Base-by-base conservation (phyloP, 805 yeast species). In the Candida hispaniensis region DNA sequence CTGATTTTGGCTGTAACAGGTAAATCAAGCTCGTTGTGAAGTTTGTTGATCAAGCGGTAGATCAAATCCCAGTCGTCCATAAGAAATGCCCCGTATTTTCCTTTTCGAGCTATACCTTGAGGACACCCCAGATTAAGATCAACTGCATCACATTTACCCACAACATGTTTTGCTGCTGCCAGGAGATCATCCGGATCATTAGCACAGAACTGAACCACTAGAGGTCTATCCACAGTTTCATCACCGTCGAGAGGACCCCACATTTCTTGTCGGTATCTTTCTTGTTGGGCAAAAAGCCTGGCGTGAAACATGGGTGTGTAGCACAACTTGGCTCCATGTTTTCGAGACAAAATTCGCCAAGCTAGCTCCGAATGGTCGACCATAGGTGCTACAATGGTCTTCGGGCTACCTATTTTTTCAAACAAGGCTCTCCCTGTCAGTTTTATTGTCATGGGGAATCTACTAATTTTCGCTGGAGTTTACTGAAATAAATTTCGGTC, bases 231-330 rank as follows among this genome's bases (percentile, higher is more conserved):
- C 1, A 60, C 44, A 2, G 61, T 58, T 5, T 56, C 51, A 43
- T 73, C 73, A 4, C 97, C 97, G 54, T 91, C 97, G 45, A 68
- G 47, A 5, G 62, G 65, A 7, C 68, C 62, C 41, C 71, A 65
- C 76, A 74, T 79, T 42, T 75, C 79, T 12, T 62, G 61, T 35
- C 97, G 64, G 52, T 91, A 91, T 47, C 79, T 79, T 41, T 74
- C 79, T 30, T 77, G 78, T 2, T 80, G 79, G 15, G 93, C 93
- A 59, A 91, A 91, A 22, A 86, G 59, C 30, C 85, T 66, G 3
- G 98, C 94, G 56, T 91, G 97, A 45, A 79, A 71, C 99, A 91
- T 91, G 3, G 99, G 99, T 0, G 97, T 81, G 50, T 88, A 91
- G 50, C 95, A 82, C 19, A 91, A 61, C 2, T 85, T 82, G 0